Evolutionary conservation across 768 basidiomycete species (phyloP).

Genomic region (Cubamyces lactineus): DNA sequence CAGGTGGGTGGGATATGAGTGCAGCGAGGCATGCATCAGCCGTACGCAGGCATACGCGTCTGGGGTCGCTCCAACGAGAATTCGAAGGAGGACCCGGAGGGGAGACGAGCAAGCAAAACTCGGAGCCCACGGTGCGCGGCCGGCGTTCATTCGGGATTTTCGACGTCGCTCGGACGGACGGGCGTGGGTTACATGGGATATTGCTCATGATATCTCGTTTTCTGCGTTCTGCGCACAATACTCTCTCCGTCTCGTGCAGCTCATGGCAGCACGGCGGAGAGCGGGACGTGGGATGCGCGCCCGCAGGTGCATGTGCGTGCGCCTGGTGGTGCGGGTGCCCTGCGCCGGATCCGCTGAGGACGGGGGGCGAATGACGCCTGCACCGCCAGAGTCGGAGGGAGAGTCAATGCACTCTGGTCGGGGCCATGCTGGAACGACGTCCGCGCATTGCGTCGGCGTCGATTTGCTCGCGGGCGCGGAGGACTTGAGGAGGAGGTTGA

Average conservation of each 20-base stretch:
- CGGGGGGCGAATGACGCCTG: constrained; percentile 14
- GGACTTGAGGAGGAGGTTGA: constrained; percentile 1
- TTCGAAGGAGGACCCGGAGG: background rate
- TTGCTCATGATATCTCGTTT: background rate
- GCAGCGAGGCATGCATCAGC: background rate
- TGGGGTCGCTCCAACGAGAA: constrained; percentile 14
- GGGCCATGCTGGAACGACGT: background rate
- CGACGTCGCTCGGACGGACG: constrained; percentile 14
- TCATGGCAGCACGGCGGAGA: constrained; percentile 10
- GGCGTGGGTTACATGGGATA: background rate
- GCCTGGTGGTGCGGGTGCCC: background rate
- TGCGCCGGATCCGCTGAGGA: constrained; percentile 18
- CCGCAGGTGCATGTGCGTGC: background rate
- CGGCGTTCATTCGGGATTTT: constrained; percentile 21
- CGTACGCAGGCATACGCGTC: background rate
- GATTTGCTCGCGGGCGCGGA: background rate
- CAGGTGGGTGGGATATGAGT: background rate
- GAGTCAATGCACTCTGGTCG: background rate
- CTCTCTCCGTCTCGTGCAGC: background rate
- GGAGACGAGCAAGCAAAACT: constrained; percentile 5
- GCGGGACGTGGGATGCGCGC: constrained; percentile 13
- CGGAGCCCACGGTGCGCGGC: constrained; percentile 1
- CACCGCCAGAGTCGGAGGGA: constrained; percentile 1
- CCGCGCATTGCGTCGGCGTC: background rate
- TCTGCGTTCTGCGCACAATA: background rate